Evolutionary conservation across 2,329 filamentous ascomycete genomes (phyloP).

Genomic region (Pseudogymnoascus sp.): DNA sequence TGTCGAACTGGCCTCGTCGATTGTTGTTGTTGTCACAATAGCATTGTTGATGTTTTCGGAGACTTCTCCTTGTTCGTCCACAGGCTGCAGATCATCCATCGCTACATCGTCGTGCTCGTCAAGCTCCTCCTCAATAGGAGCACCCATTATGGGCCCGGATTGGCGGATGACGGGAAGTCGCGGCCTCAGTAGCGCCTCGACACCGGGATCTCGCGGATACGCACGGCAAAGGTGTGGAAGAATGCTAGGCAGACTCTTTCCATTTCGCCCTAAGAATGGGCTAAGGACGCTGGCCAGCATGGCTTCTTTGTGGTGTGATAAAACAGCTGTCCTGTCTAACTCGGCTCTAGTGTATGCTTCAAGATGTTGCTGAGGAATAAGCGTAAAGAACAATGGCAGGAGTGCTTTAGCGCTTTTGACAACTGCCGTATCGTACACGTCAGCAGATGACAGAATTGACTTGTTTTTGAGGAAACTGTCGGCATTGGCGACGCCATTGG

Average conservation of each 20-base stretch:
- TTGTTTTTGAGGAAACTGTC: slow-evolving; percentile 58
- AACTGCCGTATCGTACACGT: slow-evolving; percentile 37
- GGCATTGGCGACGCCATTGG: slow-evolving; percentile 48
- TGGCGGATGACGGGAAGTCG: slow-evolving; percentile 37
- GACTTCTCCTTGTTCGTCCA: slow-evolving; percentile 16
- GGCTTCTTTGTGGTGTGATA: slow-evolving; percentile 58
- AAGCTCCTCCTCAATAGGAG: slow-evolving; percentile 20
- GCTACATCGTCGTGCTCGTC: slow-evolving; percentile 13
- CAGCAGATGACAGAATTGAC: slow-evolving; percentile 21
- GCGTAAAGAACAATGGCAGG: slow-evolving; percentile 52
- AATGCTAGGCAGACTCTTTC: slow-evolving; percentile 61
- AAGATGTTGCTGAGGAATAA: slow-evolving; percentile 56
- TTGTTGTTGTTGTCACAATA: not conserved
- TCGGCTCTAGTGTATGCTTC: slow-evolving; percentile 64
- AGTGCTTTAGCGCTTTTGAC: slow-evolving; percentile 49
- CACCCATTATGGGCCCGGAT: slow-evolving; percentile 23
- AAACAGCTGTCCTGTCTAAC: slow-evolving; percentile 72
- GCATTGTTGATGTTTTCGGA: slow-evolving; percentile 25
- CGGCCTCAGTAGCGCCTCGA: slow-evolving; percentile 59
- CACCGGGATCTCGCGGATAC: slow-evolving; percentile 51
- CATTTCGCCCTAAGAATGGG: slow-evolving; percentile 56
- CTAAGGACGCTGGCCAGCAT: slow-evolving; percentile 79
- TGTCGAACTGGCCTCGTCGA: not conserved
- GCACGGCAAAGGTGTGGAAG: slow-evolving; percentile 67
- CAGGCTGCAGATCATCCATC: not conserved